phyloP scores from a whole-genome alignment of 306 rosid species.

The Trifolium subterraneum region DNA sequence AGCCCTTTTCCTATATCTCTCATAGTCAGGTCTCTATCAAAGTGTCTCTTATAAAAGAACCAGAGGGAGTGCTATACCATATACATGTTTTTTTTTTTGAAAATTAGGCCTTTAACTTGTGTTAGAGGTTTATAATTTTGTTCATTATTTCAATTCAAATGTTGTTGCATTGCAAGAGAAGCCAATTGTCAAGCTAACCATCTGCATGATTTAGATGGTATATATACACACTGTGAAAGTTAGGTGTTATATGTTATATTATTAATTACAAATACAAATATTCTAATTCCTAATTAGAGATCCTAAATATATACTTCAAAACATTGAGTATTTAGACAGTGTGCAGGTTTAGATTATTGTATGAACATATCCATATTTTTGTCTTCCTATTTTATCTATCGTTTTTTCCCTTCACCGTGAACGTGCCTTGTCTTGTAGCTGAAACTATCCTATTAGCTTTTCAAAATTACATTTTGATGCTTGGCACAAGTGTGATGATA shows the following conservation, averaged over 20 bases:
- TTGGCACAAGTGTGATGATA: slow-evolving; percentile 95
- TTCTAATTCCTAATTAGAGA: too few relatives aligned
- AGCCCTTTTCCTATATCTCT: too few relatives aligned
- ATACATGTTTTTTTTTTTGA: neutral
- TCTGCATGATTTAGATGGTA: neutral
- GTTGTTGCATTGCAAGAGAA: neutral
- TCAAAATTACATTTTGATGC: slow-evolving; percentile 94
- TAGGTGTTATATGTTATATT: too few relatives aligned
- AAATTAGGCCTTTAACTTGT: neutral
- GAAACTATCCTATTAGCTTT: slow-evolving; percentile 89
- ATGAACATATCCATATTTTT: slow-evolving; percentile 9
- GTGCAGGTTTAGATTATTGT: neutral
- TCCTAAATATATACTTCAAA: too few relatives aligned
- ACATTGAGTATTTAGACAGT: slow-evolving; percentile 10
- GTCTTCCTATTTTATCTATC: neutral
- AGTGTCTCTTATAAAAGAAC: too few relatives aligned
- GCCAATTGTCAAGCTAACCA: neutral
- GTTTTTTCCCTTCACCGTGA: slow-evolving; percentile 30
- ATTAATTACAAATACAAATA: too few relatives aligned
- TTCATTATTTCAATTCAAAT: neutral
- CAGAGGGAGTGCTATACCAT: too few relatives aligned
- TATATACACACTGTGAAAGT: neutral
- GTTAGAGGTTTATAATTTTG: slow-evolving; percentile 1
- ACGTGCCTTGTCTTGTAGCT: slow-evolving; percentile 59
- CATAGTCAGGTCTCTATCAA: too few relatives aligned